Evolutionary conservation across 352 stramenopile species (phyloP).

Genomic region (Ophiocytium majus): DNA sequence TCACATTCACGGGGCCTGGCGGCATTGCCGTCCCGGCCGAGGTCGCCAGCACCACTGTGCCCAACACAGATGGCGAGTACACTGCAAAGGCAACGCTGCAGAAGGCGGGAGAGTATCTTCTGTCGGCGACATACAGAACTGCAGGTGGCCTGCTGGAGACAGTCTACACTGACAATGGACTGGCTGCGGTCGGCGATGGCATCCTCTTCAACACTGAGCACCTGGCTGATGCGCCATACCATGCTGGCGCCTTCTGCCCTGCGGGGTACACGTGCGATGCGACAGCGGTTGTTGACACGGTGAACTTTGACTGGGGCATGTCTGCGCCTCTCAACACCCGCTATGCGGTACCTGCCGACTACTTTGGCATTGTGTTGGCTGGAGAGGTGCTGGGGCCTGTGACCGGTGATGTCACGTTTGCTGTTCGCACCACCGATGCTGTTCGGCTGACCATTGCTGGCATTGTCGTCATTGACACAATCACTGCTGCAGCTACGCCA

Average conservation of each 20-base stretch:
- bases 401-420: constrained; percentile 73
- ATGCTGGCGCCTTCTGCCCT: constrained; percentile 60
- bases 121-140: constrained; percentile 71
- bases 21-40: constrained; percentile 38
- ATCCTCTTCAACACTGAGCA: constrained; percentile 59
- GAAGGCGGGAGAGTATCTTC: constrained; percentile 71
- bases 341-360: constrained; percentile 67
- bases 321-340: constrained; percentile 59
- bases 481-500: neutral
- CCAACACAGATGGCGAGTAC: constrained; percentile 27
- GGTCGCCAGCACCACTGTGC: constrained; percentile 49
- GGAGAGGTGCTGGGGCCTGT: constrained; percentile 61
- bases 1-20: neutral
- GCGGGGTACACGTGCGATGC: constrained; percentile 63
- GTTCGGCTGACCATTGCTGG: constrained; percentile 72
- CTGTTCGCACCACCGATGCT: constrained; percentile 71
- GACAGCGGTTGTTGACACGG: constrained; percentile 67
- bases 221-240: constrained; percentile 54
- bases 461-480: constrained; percentile 64
- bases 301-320: constrained; percentile 81
- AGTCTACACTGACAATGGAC: constrained; percentile 75
- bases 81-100: constrained; percentile 39
- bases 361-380: constrained; percentile 66
- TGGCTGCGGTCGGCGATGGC: constrained; percentile 65
- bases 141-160: constrained; percentile 80